Percentiles rank a stretch among this genome's conserved stretches.
Evolutionary conservation across 805 yeast genomes (phyloP).

Genomic region (Suhomyces pyralidae): DNA sequence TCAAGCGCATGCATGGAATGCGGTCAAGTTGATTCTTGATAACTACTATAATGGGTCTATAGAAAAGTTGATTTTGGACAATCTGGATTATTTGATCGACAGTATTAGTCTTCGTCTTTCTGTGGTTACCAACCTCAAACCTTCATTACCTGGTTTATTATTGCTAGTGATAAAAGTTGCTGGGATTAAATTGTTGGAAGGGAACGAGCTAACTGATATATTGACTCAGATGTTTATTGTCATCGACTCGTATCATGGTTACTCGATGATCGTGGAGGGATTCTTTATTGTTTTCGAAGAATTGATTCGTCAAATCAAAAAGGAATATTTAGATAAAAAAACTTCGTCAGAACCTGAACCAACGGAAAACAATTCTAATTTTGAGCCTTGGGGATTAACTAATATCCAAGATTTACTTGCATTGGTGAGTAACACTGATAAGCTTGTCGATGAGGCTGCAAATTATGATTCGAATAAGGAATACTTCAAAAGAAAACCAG

Average conservation of each 20-base stretch:
- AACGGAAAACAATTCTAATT: slow-evolving; percentile 15
- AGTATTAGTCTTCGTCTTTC: slow-evolving; percentile 68
- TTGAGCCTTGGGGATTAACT: slow-evolving; percentile 61
- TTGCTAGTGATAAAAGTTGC: slow-evolving; percentile 67
- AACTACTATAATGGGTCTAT: slow-evolving; percentile 57
- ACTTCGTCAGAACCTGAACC: not conserved
- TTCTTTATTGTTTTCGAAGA: slow-evolving; percentile 70
- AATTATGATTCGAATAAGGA: slow-evolving; percentile 36
- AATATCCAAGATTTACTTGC: slow-evolving; percentile 42
- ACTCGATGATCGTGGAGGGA: slow-evolving; percentile 65
- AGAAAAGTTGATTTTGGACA: slow-evolving; percentile 53
- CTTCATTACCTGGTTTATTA: slow-evolving; percentile 68
- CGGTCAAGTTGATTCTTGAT: slow-evolving; percentile 45
- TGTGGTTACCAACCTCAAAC: slow-evolving; percentile 62
- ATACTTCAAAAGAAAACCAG: slow-evolving; percentile 38
- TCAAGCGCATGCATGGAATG: slow-evolving; percentile 53
- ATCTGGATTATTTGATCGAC: slow-evolving; percentile 80
- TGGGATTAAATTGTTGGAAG: slow-evolving; percentile 58
- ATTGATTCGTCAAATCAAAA: slow-evolving; percentile 47
- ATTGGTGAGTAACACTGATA: slow-evolving; percentile 38
- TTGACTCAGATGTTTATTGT: slow-evolving; percentile 70
- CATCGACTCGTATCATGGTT: slow-evolving; percentile 83
- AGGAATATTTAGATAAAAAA: slow-evolving; percentile 25
- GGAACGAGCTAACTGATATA: slow-evolving; percentile 64
- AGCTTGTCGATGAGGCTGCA: slow-evolving; percentile 21